Conservation (phyloP, 2,329 filamentous ascomycete genomes). For the Penicillium sumatraense region DNA sequence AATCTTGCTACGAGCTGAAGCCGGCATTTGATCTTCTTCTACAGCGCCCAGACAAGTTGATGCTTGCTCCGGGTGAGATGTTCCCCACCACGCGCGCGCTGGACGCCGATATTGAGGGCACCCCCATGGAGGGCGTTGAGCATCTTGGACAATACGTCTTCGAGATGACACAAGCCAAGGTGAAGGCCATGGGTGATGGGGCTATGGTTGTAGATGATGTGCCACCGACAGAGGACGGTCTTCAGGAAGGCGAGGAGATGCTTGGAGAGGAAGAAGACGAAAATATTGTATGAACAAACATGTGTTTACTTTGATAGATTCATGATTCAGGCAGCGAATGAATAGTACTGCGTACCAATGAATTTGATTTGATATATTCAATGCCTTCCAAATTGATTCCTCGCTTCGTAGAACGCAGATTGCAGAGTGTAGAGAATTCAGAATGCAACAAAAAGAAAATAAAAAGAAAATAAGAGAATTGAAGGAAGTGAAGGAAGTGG, state of each 20-base stretch:
- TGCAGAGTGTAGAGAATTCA: too few relatives aligned
- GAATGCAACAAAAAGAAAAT: too few relatives aligned
- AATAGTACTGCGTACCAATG: background rate
- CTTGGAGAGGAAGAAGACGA: conserved; percentile 41
- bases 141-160: conserved; percentile 95
- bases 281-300: conserved; percentile 41
- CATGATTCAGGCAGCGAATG: background rate
- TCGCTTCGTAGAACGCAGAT: too few relatives aligned
- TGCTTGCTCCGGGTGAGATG: conserved; percentile 83
- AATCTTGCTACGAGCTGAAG: conserved; percentile 83
- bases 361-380: background rate
- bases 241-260: conserved; percentile 41
- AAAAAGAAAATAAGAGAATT: too few relatives aligned
- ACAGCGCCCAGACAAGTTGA: conserved; percentile 77
- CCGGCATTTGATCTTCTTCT: conserved; percentile 83
- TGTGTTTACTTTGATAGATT: conserved; percentile 4
- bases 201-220: conserved; percentile 42
- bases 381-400: too few relatives aligned
- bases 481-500: background rate
- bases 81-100: conserved; percentile 68
- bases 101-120: conserved; percentile 56
- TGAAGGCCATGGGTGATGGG: conserved; percentile 60
- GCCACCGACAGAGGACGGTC: conserved; percentile 32
- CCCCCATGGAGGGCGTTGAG: conserved; percentile 86
- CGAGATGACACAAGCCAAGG: conserved; percentile 84